Conservation (phyloP, 305 asterid species). For the Withania somnifera region DNA sequence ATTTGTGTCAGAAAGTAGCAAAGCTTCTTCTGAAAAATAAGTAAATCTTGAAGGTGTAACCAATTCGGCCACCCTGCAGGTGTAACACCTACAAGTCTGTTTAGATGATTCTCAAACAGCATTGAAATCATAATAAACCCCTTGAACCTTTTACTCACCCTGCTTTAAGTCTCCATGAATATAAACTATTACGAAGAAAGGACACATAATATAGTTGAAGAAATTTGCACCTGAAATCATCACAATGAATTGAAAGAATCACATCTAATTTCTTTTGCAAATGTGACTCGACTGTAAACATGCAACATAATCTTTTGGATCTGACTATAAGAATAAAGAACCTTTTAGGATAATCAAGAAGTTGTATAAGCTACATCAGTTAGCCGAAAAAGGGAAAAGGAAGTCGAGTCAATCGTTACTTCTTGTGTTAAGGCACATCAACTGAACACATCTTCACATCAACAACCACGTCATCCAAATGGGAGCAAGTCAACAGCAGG, state of each 20-base stretch:
- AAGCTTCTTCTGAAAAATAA: neutral
- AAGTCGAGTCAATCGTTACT: neutral
- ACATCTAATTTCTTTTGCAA: neutral
- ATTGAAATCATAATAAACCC: neutral
- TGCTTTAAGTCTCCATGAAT: neutral
- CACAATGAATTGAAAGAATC: neutral
- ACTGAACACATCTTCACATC: neutral
- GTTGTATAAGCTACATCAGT: neutral
- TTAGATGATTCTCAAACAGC: neutral
- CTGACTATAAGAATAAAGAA: neutral
- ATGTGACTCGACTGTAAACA: neutral
- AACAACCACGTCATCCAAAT: neutral
- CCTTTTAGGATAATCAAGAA: neutral
- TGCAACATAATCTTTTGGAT: neutral
- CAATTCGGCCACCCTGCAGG: neutral
- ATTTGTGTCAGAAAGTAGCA: neutral
- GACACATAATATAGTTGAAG: neutral
- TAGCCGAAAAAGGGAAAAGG: neutral
- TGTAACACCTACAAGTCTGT: neutral
- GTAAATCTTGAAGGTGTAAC: neutral
- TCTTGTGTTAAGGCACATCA: neutral
- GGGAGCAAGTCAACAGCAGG: neutral
- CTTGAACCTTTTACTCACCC: neutral
- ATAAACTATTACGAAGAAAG: neutral
- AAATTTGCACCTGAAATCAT: neutral